Evolutionary conservation across 2,329 filamentous ascomycete species (phyloP).

Genomic region (Fusarium keratoplasticum): DNA sequence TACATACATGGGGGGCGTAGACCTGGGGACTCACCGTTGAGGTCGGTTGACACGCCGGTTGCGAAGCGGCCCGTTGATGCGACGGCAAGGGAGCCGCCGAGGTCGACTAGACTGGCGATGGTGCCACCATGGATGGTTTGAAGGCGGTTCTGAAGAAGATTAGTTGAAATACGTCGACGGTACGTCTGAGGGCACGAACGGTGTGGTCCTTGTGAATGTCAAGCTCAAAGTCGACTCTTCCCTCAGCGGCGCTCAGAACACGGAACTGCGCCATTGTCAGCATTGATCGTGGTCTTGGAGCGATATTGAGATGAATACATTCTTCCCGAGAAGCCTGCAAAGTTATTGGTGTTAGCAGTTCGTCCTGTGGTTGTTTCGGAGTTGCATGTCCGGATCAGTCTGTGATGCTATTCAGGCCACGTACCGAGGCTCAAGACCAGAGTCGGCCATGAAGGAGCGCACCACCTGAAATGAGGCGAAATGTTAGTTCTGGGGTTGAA

Average conservation of each 20-base stretch:
- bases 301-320: no score
- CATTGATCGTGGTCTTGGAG: no score
- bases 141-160: constrained; percentile 72
- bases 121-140: constrained; percentile 83
- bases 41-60: constrained; percentile 73
- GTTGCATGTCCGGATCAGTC: background rate
- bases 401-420: background rate
- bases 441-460: constrained; percentile 86
- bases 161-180: accelerated
- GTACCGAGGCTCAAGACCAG: constrained; percentile 89
- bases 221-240: constrained; percentile 80
- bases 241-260: constrained; percentile 71
- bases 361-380: accelerated
- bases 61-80: constrained; percentile 72
- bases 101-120: constrained; percentile 79
- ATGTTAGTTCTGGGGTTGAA: no score
- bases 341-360: background rate
- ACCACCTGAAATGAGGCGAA: constrained; percentile 75
- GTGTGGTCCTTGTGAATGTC: constrained; percentile 81
- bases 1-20: background rate
- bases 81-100: constrained; percentile 73
- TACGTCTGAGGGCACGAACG: constrained; percentile 56
- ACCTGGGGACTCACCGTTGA: constrained; percentile 61
- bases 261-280: no score
- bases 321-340: constrained; percentile 45